Evolutionary conservation across 192 early-diverging fungal species (phyloP).

Genomic region (Coemansia reversa): DNA sequence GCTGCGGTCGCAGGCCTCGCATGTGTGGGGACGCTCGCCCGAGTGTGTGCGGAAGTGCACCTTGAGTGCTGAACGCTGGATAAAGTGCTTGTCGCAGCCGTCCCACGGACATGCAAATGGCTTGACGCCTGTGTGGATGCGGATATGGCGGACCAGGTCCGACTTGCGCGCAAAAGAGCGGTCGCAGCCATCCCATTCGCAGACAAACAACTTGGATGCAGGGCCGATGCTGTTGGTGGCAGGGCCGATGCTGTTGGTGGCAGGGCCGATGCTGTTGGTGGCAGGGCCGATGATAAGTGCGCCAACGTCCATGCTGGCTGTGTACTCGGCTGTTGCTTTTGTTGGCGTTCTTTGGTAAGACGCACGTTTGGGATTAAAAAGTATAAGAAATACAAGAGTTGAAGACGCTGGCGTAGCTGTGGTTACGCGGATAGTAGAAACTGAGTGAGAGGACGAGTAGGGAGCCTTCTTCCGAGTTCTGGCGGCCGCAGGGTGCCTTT

Average conservation of each 20-base stretch:
- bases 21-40: slow-evolving; percentile 42
- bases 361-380: background rate
- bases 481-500: background rate
- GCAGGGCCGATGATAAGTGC: slow-evolving; percentile 10
- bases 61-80: slow-evolving; percentile 60
- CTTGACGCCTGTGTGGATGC: slow-evolving; percentile 54
- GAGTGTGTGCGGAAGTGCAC: slow-evolving; percentile 64
- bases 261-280: too few species aligned
- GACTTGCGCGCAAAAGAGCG: slow-evolving; percentile 61
- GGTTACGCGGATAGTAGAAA: background rate
- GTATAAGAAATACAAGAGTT: background rate
- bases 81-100: slow-evolving; percentile 49
- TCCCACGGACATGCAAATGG: slow-evolving; percentile 22
- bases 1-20: slow-evolving; percentile 21
- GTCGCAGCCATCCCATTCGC: slow-evolving; percentile 34
- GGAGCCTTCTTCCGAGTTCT: background rate
- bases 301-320: slow-evolving; percentile 18
- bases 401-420: background rate
- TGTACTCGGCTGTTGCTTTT: too few species aligned
- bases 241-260: too few species aligned
- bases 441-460: background rate
- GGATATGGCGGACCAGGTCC: slow-evolving; percentile 57
- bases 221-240: slow-evolving; percentile 1
- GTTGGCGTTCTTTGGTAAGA: too few species aligned
- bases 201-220: slow-evolving; percentile 3